Evolutionary conservation across 768 basidiomycete genomes (phyloP).

Genomic region (Mycena crocata): DNA sequence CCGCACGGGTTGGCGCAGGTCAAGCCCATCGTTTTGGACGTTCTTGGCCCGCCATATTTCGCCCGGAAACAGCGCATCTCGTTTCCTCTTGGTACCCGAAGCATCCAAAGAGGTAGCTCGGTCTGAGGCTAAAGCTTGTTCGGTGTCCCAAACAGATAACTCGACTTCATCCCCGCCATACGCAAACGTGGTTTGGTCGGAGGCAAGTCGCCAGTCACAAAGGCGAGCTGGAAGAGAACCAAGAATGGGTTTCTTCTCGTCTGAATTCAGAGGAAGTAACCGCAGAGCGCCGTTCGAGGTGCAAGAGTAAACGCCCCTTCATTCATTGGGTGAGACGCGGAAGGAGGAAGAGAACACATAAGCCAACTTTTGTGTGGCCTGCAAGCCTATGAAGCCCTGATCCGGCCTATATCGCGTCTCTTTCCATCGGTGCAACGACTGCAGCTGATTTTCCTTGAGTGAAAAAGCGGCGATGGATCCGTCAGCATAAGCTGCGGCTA

Average conservation of each 20-base stretch:
- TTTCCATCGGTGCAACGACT: slow-evolving; percentile 65
- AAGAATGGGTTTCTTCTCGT: slow-evolving; percentile 35
- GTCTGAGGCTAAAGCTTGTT: slow-evolving; percentile 58
- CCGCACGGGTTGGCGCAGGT: slow-evolving; percentile 82
- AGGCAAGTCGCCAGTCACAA: slow-evolving; percentile 72
- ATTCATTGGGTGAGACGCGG: slow-evolving; percentile 3
- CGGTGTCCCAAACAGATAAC: slow-evolving; percentile 82
- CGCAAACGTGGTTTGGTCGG: slow-evolving; percentile 67
- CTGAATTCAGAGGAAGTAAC: slow-evolving; percentile 50
- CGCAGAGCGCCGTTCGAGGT: slow-evolving; percentile 82
- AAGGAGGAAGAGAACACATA: neutral
- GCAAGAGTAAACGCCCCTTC: slow-evolving; percentile 72
- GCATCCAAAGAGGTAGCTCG: slow-evolving; percentile 31
- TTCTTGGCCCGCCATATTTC: slow-evolving; percentile 91
- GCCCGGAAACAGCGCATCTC: slow-evolving; percentile 70
- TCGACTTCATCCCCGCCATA: slow-evolving; percentile 92
- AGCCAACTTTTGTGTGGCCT: slow-evolving; percentile 58
- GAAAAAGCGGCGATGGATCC: slow-evolving; percentile 62
- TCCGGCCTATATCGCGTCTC: slow-evolving; percentile 68
- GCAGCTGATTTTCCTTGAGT: slow-evolving; percentile 56
- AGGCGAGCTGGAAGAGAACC: slow-evolving; percentile 75
- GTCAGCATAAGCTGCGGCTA: slow-evolving; percentile 73
- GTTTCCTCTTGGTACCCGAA: slow-evolving; percentile 66
- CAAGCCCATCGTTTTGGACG: slow-evolving; percentile 81
- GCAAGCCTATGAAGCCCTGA: slow-evolving; percentile 73